A percentile compares a stretch with the other conserved stretches of the same genome.
These are phyloP conservation scores for Penicillium sp. DNA, from an alignment of 2,329 filamentous ascomycete genomes.

Conservation along the genomic window DNA sequence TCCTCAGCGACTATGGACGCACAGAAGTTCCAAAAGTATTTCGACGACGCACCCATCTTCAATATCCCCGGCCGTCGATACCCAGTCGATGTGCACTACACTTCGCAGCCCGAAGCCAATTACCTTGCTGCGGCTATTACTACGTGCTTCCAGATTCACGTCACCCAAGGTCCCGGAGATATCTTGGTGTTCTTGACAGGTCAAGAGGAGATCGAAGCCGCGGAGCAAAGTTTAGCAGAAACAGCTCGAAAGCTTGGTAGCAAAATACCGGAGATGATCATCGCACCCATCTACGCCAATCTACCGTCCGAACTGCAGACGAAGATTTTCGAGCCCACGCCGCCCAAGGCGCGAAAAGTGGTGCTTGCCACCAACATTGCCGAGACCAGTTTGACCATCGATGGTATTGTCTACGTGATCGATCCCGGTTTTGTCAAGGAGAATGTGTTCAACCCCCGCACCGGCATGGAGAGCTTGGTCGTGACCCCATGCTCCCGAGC, in stretches of 20 bases:
- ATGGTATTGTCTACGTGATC: constrained; percentile 94
- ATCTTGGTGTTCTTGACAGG: constrained; percentile 94
- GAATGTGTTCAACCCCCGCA: constrained; percentile 87
- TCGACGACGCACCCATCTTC: constrained; percentile 90
- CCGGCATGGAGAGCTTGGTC: constrained; percentile 88
- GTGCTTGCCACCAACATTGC: constrained; percentile 96
- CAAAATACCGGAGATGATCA: constrained; percentile 81
- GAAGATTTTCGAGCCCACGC: constrained; percentile 93
- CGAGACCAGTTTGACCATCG: constrained; percentile 92
- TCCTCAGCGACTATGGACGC: constrained; percentile 95
- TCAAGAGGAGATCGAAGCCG: constrained; percentile 92
- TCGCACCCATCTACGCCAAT: constrained; percentile 93
- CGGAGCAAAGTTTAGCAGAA: constrained; percentile 79
- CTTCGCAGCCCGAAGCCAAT: constrained; percentile 86
- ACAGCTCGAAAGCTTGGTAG: constrained; percentile 83
- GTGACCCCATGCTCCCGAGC: constrained; percentile 90
- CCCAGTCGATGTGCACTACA: constrained; percentile 90
- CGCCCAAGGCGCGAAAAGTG: constrained; percentile 81
- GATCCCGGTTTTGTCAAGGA: constrained; percentile 96
- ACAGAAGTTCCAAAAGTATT: constrained; percentile 86
- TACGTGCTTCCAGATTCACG: constrained; percentile 93
- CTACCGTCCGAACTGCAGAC: constrained; percentile 86
- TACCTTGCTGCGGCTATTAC: constrained; percentile 90
- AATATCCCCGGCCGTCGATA: constrained; percentile 89
- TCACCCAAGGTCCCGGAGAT: constrained; percentile 79